Evolutionary conservation across 805 yeast species (phyloP).

Genomic region (Saturnispora halmiae): DNA sequence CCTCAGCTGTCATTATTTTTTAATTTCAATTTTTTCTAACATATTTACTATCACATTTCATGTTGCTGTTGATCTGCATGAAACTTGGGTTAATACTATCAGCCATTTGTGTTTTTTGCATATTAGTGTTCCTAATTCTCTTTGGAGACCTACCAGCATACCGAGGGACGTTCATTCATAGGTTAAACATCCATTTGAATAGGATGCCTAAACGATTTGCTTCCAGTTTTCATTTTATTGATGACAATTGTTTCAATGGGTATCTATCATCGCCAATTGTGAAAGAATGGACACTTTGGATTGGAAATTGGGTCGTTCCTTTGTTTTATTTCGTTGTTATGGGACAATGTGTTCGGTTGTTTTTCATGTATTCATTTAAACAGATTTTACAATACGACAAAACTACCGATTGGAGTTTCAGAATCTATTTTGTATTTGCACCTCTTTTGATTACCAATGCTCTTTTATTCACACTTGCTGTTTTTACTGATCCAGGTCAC

Average conservation of each 20-base stretch:
- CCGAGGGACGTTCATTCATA: slow-evolving; percentile 30
- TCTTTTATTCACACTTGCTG: slow-evolving; percentile 31
- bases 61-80: background rate
- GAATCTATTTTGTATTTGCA: slow-evolving; percentile 22
- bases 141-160: slow-evolving; percentile 42
- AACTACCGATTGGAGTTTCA: slow-evolving; percentile 7
- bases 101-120: slow-evolving; percentile 10
- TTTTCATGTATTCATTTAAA: slow-evolving; percentile 20
- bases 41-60: background rate
- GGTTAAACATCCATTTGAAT: slow-evolving; percentile 11
- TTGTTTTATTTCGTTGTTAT: slow-evolving; percentile 32
- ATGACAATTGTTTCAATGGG: slow-evolving; percentile 22
- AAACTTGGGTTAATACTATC: background rate
- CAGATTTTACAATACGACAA: slow-evolving; percentile 13
- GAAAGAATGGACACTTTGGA: slow-evolving; percentile 8
- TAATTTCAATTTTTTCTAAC: background rate
- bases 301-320: slow-evolving; percentile 39
- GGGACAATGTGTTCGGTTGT: slow-evolving; percentile 21
- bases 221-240: slow-evolving; percentile 15
- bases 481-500: slow-evolving; percentile 37
- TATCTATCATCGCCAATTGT: slow-evolving; percentile 13
- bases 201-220: slow-evolving; percentile 1
- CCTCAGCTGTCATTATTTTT: slow-evolving; percentile 59
- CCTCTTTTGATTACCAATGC: slow-evolving; percentile 29
- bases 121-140: slow-evolving; percentile 27